A percentile compares a stretch with the other conserved stretches of the same genome.
phyloP scores from a whole-genome alignment of 2,329 filamentous ascomycete species.

The Geoglossum cookeanum region DNA sequence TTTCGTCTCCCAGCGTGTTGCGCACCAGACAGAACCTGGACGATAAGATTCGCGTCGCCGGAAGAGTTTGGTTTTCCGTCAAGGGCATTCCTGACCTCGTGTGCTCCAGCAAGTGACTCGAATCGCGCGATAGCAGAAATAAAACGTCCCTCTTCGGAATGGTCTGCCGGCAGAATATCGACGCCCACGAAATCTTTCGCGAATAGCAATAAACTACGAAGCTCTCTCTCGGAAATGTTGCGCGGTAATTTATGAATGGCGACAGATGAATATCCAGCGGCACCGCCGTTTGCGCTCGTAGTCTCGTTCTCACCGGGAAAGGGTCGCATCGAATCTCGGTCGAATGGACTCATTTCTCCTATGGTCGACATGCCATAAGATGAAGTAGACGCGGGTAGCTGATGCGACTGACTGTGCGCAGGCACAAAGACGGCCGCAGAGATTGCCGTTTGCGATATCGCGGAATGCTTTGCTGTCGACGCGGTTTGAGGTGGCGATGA shows the following conservation, averaged over 20 bases:
- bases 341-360: conserved; percentile 9
- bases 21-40: conserved; percentile 34
- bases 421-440: conserved; percentile 2
- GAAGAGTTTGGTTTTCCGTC: conserved; percentile 43
- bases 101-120: conserved; percentile 33
- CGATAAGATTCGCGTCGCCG: conserved; percentile 39
- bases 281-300: not conserved
- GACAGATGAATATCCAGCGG: conserved; percentile 20
- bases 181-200: conserved; percentile 41
- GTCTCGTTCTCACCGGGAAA: conserved; percentile 5
- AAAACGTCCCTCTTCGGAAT: conserved; percentile 36
- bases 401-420: conserved; percentile 4
- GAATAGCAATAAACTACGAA: conserved; percentile 46
- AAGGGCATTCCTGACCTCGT: conserved; percentile 38
- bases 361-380: conserved; percentile 10
- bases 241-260: conserved; percentile 39
- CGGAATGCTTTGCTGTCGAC: not conserved
- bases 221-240: conserved; percentile 36
- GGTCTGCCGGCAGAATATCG: conserved; percentile 35
- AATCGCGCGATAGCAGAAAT: conserved; percentile 40
- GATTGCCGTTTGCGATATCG: not conserved
- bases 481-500: not conserved
- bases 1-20: conserved; percentile 22
- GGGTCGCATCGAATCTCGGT: conserved; percentile 5
- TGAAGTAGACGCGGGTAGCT: conserved; percentile 5